phyloP scores from a whole-genome alignment of 1,284 basidiomycete genomes.

The Boletus hoseneyae region DNA sequence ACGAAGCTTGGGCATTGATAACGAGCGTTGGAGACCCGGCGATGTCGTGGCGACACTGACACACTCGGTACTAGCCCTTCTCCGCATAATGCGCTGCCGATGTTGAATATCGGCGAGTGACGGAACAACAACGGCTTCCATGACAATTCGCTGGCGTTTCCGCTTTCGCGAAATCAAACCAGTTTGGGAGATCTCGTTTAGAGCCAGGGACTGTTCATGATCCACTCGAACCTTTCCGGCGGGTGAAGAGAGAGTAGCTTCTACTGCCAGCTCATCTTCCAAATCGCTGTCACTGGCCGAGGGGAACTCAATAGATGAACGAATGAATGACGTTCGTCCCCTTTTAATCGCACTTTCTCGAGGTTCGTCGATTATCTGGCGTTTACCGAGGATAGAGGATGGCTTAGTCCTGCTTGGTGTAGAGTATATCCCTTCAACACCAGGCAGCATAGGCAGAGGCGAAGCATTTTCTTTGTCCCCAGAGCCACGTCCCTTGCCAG shows the following conservation, averaged over 20 bases:
- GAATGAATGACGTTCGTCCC: conserved; percentile 32
- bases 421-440: conserved; percentile 36
- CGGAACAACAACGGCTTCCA: conserved; percentile 57
- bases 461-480: conserved; percentile 49
- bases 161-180: conserved; percentile 24
- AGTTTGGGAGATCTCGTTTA: conserved; percentile 6
- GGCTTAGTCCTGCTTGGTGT: conserved; percentile 23
- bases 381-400: conserved; percentile 40
- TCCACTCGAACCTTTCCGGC: conserved; percentile 8
- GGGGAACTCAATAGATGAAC: conserved; percentile 27
- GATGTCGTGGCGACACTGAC: neutral
- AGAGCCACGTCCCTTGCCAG: conserved; percentile 29
- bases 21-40: conserved; percentile 25
- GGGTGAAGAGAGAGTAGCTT: conserved; percentile 24
- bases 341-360: conserved; percentile 35
- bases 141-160: conserved; percentile 47
- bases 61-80: conserved; percentile 23
- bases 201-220: neutral
- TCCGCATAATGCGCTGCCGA: conserved; percentile 17
- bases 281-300: conserved; percentile 19
- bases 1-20: conserved; percentile 24
- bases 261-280: conserved; percentile 32
- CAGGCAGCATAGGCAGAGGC: conserved; percentile 32
- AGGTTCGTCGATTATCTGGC: conserved; percentile 30
- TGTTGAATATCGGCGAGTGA: conserved; percentile 32